A percentile compares a stretch with the other conserved stretches of the same genome.
Evolutionary conservation across 2,329 filamentous ascomycete genomes (phyloP).

Genomic region (Tolypocladium ovalisporum): DNA sequence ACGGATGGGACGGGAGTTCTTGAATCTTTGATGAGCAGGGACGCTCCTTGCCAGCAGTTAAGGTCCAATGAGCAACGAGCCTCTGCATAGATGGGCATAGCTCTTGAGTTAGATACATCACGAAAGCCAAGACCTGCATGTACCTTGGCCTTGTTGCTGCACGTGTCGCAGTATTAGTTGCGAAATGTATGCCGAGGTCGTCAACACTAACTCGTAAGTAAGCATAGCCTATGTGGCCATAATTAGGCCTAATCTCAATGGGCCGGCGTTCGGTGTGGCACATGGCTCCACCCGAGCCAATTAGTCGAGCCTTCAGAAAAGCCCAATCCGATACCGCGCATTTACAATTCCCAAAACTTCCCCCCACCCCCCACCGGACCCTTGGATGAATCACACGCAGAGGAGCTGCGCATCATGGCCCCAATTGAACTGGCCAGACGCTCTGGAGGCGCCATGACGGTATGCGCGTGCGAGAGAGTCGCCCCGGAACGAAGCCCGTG

Average conservation of each 20-base stretch:
- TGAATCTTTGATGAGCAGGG: neutral
- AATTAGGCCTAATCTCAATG: neutral
- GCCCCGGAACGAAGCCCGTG: too few species aligned
- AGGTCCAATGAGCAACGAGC: neutral
- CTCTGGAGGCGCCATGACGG: slow-evolving; percentile 36
- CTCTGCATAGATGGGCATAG: neutral
- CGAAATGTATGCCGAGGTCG: neutral
- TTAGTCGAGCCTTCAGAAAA: slow-evolving; percentile 1
- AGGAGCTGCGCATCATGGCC: slow-evolving; percentile 27
- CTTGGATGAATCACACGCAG: neutral
- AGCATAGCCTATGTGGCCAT: too few species aligned
- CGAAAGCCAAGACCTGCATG: neutral
- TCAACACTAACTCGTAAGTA: neutral
- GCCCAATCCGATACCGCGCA: slow-evolving; percentile 23
- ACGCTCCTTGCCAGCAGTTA: neutral
- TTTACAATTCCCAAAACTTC: slow-evolving; percentile 17
- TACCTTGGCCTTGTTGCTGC: neutral
- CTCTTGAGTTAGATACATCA: neutral
- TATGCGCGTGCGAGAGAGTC: slow-evolving; percentile 12
- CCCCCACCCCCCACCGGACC: neutral
- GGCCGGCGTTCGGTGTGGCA: neutral
- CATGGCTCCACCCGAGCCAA: neutral
- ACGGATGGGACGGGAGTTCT: neutral
- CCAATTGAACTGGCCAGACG: slow-evolving; percentile 39
- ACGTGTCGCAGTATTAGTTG: neutral